Evolutionary conservation across 2,329 filamentous ascomycete species (phyloP), one percentile per base, ranked within the genome.

Genomic region (Proliferodiscus dingleyae): DNA sequence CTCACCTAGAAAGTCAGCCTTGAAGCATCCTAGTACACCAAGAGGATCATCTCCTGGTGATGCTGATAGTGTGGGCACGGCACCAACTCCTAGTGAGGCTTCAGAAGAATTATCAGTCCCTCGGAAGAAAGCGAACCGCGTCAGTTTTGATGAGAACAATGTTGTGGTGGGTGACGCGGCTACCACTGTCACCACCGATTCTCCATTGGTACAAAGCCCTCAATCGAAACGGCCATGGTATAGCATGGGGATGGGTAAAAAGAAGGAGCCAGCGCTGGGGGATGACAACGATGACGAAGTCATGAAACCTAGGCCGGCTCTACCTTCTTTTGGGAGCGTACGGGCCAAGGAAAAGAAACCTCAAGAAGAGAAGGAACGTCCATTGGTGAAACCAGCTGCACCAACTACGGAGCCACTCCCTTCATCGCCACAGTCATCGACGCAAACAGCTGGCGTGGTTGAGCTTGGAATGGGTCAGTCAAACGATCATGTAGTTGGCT

Each of bases 301-400:
- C 11, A 87, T 89, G 83, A 80, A 80, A 54, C 86, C 86, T n/a
- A 71, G 85, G 24, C 85, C 86, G 5, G 81, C 80, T 1, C 67
- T 90, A 29, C 86, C 86, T 2, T 83, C 76, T 1, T 90, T 90
- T 63, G 85, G 85, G 15, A 89, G 86, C 58, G 72, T 90, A 29
- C 11, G 28, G 18, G 74, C 83, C 18, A 79, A 82, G 22, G 80
- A 77, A 63, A 81, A 80, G 63, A 77, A 77, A 6, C 37, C 34
- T 26, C 73, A 68, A 30, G 73, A 79, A 40, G 56, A 74, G 30
- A 68, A 72, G 16, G 83, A 83, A 56, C 71, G 80, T 2, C 72
- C 76, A 0, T 66, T 83, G 37, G 77, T 83, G 29, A 72, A 77
- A 22, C 79, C 80, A 5, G 53, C 66, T 4, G 73, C 75, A 26